phyloP scores from a whole-genome alignment of 78 protist genomes.

The Dictyostelium brefeldianum region DNA sequence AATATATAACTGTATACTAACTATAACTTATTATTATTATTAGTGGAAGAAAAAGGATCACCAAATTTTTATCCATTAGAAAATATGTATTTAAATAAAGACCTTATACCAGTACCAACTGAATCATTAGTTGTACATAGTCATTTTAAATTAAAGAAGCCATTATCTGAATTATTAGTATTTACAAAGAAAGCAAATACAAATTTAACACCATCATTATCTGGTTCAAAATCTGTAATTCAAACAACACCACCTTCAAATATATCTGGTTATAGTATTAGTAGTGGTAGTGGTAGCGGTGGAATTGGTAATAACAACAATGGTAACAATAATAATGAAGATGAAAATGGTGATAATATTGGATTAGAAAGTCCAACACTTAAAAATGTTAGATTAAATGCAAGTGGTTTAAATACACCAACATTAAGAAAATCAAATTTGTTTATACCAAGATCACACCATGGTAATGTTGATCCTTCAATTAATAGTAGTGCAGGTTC shows the following conservation, averaged over 20 bases:
- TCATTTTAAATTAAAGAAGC: conserved; percentile 58
- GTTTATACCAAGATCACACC: conserved; percentile 60
- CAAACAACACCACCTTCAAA: conserved; percentile 12
- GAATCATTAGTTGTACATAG: conserved; percentile 17
- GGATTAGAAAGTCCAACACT: conserved; percentile 30
- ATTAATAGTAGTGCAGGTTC: neutral
- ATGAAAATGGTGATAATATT: neutral
- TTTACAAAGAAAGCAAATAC: conserved; percentile 22
- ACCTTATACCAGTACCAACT: neutral
- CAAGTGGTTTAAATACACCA: conserved; percentile 17
- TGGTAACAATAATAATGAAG: neutral
- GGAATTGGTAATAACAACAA: neutral
- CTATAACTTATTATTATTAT: neutral
- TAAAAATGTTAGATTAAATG: conserved; percentile 12
- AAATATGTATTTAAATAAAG: conserved; percentile 52
- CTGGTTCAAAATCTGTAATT: conserved; percentile 35
- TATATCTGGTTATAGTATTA: neutral
- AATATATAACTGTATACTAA: neutral
- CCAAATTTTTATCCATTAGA: conserved; percentile 61
- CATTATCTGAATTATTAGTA: conserved; percentile 45
- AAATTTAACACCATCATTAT: conserved; percentile 49
- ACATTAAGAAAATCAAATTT: conserved; percentile 53
- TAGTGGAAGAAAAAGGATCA: conserved; percentile 50
- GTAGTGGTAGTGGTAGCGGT: too few relatives aligned
- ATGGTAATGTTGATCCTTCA: neutral